Base-by-base conservation (phyloP, 2,329 filamentous ascomycete genomes). In the Chrysosphaeria jannelii region DNA sequence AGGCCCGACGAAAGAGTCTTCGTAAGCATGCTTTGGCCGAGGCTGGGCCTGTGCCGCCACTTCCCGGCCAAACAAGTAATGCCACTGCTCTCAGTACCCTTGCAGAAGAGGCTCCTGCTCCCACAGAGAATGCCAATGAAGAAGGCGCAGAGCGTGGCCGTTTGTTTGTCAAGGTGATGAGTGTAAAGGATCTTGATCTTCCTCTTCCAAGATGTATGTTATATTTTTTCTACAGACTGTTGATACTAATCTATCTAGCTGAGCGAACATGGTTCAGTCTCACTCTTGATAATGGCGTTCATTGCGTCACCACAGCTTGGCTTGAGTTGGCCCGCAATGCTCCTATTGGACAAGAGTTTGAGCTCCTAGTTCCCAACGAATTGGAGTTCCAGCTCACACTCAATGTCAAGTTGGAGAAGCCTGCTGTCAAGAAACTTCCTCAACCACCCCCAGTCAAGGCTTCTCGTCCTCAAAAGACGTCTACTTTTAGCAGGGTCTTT, bases 301-400 rank as follows among this genome's bases (percentile, higher is more conserved):
- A 97, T 42, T 97, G 85, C 37, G 85, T 97, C 10, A 97, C 85
- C 1, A 97, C 85, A 4, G 69, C 78, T 1, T 91, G 78, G 74
- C 54, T 93, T 6, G 85, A 97, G 42, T 53, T 97, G 28, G 78
- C 76, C 11, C 71, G 72, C 34, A 81, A 72, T 28, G 81, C 85
- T 3, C 78, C 85, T 0, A 93, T 97, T 34, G 85, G 81, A 5
- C 85, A 97, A 39, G 85, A 97, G 41, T 97, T 97, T 35, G 85
- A 97, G 47, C 64, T 97, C 21, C 79, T 93, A 15, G 85, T 97
- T 13, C 68, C 88, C 23, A 85, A 90, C 34, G 85, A 97, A 35
- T 62, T 97, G n/a, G 85, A 97, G 43, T 97, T 97, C 48, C 85
- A 97, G 45, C 60, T 97, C 19, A 93, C 85, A 1, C 58, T 97